Evolutionary conservation across 805 yeast genomes (phyloP).

Genomic region (Yarrowia sp.): DNA sequence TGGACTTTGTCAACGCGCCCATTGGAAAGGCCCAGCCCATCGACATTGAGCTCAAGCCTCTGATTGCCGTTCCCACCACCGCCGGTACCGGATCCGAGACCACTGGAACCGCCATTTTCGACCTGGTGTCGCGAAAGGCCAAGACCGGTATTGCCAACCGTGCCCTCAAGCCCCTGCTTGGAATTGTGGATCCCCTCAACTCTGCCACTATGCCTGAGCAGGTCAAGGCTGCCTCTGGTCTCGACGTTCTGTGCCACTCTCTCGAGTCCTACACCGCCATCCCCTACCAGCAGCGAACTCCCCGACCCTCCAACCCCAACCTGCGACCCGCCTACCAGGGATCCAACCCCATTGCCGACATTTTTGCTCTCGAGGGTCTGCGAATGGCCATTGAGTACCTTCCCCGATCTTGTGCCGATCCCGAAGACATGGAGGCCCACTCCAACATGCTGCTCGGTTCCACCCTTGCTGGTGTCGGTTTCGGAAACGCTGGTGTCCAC

Average conservation of each 20-base stretch:
- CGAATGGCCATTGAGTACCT: conserved; percentile 44
- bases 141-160: conserved; percentile 48
- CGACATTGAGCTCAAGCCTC: conserved; percentile 40
- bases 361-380: conserved; percentile 46
- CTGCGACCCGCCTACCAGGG: conserved; percentile 45
- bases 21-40: conserved; percentile 43
- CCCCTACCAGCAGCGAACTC: conserved; percentile 43
- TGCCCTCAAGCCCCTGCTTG: conserved; percentile 45
- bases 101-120: conserved; percentile 48
- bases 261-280: conserved; percentile 49
- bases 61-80: conserved; percentile 48
- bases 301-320: conserved; percentile 42
- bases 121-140: conserved; percentile 41
- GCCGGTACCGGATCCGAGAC: conserved; percentile 51
- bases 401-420: conserved; percentile 43
- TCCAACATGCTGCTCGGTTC: conserved; percentile 47
- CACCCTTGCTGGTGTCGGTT: conserved; percentile 48
- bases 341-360: conserved; percentile 48
- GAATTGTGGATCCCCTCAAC: conserved; percentile 46
- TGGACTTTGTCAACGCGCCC: conserved; percentile 47
- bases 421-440: conserved; percentile 45
- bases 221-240: conserved; percentile 46
- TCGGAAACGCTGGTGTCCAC: conserved; percentile 48
- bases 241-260: conserved; percentile 48
- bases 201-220: conserved; percentile 44